Evolutionary conservation across 257 asterid species (phyloP), one percentile per base, ranked within the genome.

Genomic region (Paraleonurus japonicus): DNA sequence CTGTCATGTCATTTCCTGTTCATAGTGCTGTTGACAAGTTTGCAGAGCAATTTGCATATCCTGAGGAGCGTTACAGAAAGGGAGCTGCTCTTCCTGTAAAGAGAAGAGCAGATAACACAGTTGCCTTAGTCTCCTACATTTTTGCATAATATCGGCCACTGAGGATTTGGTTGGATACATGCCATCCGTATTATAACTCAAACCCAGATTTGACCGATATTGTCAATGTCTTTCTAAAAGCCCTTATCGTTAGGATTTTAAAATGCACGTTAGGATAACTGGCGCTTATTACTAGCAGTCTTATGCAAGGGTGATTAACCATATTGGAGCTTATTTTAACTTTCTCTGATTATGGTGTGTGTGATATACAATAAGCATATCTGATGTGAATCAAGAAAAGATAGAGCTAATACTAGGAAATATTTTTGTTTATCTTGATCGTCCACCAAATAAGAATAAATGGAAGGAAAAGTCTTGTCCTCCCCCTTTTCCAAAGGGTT

Each of bases 1-100:
- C 43, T 35, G 43, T 35, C 43, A 7, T 9, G 43, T 4, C 43
- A 35, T 35, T 35, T 33, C 11, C 41, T 7, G 11, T 72, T 71
- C 12, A 1, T 88, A 91, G 99, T 81, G 99, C 99, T 8, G 98
- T 95, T 4, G 99, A 92, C 83, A 95, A 95, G 76, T 95, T 95
- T 67, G 89, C 92, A 89, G 87, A 91, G 80, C 96, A 95, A 68
- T 95, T 91, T 76, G 98, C 98, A 0, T 87, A 80, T 81, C 98
- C 86, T 58, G 99, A 95, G 81, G 99, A 95, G 83, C 95, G 84
- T 61, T 94, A 84, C 33, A 89, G 92, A 67, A 91, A 85, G 39
- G 96, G 96, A 27, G 86, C 81, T 22, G 84, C 83, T 71, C 88
- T 93, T 75, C 93, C 93, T n/a, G 23, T 30, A 30, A 30, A 30